These are phyloP conservation scores for Globisporangium abappressorium DNA, from an alignment of 352 stramenopile species.

Conservation along the genomic window DNA sequence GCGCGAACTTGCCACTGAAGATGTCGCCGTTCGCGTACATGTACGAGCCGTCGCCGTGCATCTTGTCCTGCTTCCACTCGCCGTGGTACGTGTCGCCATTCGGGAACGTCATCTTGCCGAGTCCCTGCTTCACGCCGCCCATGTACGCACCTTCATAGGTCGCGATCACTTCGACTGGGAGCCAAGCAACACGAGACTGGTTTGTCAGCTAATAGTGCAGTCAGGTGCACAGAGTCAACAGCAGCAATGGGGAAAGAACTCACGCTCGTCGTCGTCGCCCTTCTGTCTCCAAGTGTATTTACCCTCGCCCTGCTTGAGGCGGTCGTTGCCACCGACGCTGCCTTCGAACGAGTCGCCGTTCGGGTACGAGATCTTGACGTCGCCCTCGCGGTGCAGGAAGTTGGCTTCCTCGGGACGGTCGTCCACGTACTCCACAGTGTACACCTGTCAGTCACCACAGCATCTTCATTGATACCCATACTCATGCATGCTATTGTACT, in stretches of 20 bases:
- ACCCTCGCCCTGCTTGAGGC: slow-evolving; percentile 80
- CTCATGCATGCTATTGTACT: neutral
- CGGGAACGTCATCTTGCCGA: slow-evolving; percentile 91
- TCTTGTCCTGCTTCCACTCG: slow-evolving; percentile 82
- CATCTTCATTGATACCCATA: neutral
- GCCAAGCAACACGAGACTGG: neutral
- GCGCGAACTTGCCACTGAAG: slow-evolving; percentile 83
- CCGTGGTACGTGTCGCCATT: slow-evolving; percentile 90
- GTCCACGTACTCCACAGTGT: slow-evolving; percentile 83
- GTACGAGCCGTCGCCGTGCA: slow-evolving; percentile 89
- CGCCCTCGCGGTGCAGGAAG: slow-evolving; percentile 78
- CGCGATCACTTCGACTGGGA: slow-evolving; percentile 58
- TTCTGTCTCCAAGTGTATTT: slow-evolving; percentile 88
- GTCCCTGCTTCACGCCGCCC: slow-evolving; percentile 77
- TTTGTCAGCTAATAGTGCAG: neutral
- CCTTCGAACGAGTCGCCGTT: slow-evolving; percentile 92
- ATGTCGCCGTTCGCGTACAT: slow-evolving; percentile 92
- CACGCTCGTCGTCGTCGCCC: slow-evolving; percentile 55
- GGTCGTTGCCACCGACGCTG: slow-evolving; percentile 57
- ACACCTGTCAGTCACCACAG: slow-evolving; percentile 36
- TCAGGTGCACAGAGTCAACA: neutral
- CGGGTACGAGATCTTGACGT: slow-evolving; percentile 87
- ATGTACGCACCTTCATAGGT: slow-evolving; percentile 88
- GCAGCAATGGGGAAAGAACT: slow-evolving; percentile 7
- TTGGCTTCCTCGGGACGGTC: slow-evolving; percentile 84